Evolutionary conservation across 2,329 filamentous ascomycete genomes (phyloP).

Genomic region (Botryotinia globosa): DNA sequence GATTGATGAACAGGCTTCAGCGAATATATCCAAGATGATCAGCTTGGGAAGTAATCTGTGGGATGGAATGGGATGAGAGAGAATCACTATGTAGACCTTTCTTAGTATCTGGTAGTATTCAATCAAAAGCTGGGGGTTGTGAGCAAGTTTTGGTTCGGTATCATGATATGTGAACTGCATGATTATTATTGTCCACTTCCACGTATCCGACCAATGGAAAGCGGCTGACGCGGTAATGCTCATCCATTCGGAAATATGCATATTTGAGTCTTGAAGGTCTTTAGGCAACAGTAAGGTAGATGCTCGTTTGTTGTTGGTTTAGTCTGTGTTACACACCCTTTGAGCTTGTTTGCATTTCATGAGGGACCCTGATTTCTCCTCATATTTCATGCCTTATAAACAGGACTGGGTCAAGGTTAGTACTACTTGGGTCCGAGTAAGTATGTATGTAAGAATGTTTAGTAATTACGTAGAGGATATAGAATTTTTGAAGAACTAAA

Average conservation of each 20-base stretch:
- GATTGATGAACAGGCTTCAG: not conserved
- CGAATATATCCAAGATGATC: not conserved
- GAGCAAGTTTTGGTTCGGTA: not conserved
- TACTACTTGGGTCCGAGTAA: not conserved
- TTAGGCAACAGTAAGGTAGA: not conserved
- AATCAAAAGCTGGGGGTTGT: not conserved
- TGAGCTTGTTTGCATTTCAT: not conserved
- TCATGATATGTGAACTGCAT: not conserved
- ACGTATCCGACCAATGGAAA: not conserved
- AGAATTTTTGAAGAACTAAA: not conserved
- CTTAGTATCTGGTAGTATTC: not conserved
- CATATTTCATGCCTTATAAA: not conserved
- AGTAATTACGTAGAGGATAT: not conserved
- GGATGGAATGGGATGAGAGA: not conserved
- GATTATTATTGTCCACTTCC: not conserved
- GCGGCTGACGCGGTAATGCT: not conserved
- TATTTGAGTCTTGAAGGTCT: not conserved
- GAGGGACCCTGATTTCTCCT: accelerated
- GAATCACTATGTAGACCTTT: not conserved
- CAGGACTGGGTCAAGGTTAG: not conserved
- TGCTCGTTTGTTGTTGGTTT: not conserved
- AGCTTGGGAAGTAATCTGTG: not conserved
- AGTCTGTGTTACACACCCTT: not conserved
- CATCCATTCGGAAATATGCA: not conserved
- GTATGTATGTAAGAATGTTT: not conserved